Conservation (phyloP, 805 yeast species). For the Candida nitratophila region DNA sequence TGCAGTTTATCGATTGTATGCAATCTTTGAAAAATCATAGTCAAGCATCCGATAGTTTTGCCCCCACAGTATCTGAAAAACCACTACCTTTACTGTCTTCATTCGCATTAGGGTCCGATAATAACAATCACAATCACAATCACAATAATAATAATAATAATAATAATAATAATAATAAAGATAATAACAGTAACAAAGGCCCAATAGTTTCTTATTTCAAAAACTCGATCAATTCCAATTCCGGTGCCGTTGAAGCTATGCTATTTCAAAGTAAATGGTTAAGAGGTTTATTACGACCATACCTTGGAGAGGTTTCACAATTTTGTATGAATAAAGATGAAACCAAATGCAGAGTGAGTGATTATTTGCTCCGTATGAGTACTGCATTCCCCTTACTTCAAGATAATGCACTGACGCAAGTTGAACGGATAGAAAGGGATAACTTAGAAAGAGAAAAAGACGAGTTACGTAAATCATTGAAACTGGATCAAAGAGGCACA, state of each 20-base stretch:
- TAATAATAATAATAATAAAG: no score
- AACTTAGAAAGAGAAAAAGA: conserved; percentile 12
- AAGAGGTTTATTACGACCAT: neutral
- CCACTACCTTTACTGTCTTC: no score
- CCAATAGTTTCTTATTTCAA: no score
- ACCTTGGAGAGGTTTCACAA: neutral
- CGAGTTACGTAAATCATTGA: conserved; percentile 2
- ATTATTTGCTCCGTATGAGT: conserved; percentile 7
- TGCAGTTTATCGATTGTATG: no score
- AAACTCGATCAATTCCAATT: neutral
- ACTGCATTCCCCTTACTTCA: conserved; percentile 11
- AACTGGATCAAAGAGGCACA: neutral
- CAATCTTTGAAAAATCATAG: no score
- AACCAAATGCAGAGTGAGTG: conserved; percentile 5
- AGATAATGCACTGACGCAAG: conserved; percentile 8
- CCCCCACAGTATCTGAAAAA: no score
- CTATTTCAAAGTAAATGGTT: neutral
- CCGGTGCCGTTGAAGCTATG: neutral
- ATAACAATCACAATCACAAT: no score
- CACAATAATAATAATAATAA: no score
- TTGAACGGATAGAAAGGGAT: conserved; percentile 12
- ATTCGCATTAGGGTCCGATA: no score
- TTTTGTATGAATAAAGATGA: conserved; percentile 10
- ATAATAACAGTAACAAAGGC: no score
- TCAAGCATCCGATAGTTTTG: no score